These are phyloP conservation scores for Pestalotiopsis sp. DNA, from an alignment of 2,329 filamentous ascomycete genomes.

Conservation along the genomic window DNA sequence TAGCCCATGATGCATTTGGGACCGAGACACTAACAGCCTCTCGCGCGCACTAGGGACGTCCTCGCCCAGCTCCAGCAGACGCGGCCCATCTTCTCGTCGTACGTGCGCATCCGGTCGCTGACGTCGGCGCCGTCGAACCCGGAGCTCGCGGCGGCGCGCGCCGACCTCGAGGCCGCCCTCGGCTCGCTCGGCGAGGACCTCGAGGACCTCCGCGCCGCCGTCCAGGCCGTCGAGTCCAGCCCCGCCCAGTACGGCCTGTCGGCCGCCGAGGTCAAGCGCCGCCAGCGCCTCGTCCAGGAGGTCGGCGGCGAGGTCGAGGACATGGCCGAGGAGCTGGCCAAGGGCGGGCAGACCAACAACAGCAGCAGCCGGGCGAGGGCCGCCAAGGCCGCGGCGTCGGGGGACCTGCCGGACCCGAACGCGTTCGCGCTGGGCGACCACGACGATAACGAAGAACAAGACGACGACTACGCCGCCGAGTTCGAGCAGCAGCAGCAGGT, in stretches of 20 bases:
- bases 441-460: slow-evolving; percentile 39
- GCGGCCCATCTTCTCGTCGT: slow-evolving; percentile 88
- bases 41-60: slow-evolving; percentile 67
- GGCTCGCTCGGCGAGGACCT: slow-evolving; percentile 78
- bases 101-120: slow-evolving; percentile 82
- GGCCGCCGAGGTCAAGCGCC: slow-evolving; percentile 75
- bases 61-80: slow-evolving; percentile 77
- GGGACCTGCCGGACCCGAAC: slow-evolving; percentile 54
- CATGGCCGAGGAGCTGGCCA: slow-evolving; percentile 81
- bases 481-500: slow-evolving; percentile 91
- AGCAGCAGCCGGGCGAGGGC: slow-evolving; percentile 29
- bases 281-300: slow-evolving; percentile 81
- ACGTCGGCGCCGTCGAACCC: slow-evolving; percentile 61
- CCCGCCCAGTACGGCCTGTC: slow-evolving; percentile 87
- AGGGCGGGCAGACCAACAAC: slow-evolving; percentile 39
- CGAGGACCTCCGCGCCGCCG: slow-evolving; percentile 81
- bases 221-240: slow-evolving; percentile 83
- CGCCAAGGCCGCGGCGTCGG: slow-evolving; percentile 34
- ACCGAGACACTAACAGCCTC: neutral
- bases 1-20: slow-evolving; percentile 9
- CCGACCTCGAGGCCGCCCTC: slow-evolving; percentile 67
- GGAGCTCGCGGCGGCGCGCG: slow-evolving; percentile 77
- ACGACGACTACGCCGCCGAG: slow-evolving; percentile 66
- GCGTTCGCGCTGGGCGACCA: slow-evolving; percentile 55
- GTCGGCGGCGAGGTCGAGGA: slow-evolving; percentile 85